Conservation (phyloP, 139 green algal genomes). For the Haematococcus lacustris region DNA sequence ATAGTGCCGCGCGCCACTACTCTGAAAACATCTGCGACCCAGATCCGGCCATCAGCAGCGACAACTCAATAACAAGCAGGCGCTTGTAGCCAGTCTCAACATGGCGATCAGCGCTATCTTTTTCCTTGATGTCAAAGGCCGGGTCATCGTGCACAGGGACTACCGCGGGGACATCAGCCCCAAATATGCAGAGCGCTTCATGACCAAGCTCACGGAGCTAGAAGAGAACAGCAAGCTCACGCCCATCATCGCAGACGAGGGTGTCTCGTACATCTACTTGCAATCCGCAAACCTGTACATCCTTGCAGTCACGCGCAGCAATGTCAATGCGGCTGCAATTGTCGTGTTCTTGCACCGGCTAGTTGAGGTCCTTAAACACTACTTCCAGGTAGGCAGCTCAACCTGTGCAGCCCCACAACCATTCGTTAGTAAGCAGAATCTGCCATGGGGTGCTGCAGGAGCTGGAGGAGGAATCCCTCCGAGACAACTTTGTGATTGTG, state of each 20-base stretch:
- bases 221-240: conserved; percentile 62
- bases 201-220: conserved; percentile 72
- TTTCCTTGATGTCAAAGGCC: conserved; percentile 69
- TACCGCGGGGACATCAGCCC: conserved; percentile 81
- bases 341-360: conserved; percentile 92
- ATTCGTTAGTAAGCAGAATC: neutral
- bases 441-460: conserved; percentile 23
- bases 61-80: neutral
- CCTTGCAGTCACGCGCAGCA: conserved; percentile 77
- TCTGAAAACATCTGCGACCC: neutral
- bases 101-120: conserved; percentile 69
- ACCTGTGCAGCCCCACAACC: neutral
- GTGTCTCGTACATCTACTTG: conserved; percentile 66
- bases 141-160: conserved; percentile 72
- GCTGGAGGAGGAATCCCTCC: conserved; percentile 92
- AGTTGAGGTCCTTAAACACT: conserved; percentile 90
- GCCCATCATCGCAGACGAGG: conserved; percentile 84
- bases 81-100: neutral
- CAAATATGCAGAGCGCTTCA: conserved; percentile 73
- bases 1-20: neutral
- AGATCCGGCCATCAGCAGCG: too few species aligned
- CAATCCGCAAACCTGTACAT: conserved; percentile 92
- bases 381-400: too few species aligned
- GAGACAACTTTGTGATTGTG: conserved; percentile 98
- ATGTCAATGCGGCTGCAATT: conserved; percentile 78